Conservation (phyloP, 148 eudicot genomes). For the Nepenthes gracilis region DNA sequence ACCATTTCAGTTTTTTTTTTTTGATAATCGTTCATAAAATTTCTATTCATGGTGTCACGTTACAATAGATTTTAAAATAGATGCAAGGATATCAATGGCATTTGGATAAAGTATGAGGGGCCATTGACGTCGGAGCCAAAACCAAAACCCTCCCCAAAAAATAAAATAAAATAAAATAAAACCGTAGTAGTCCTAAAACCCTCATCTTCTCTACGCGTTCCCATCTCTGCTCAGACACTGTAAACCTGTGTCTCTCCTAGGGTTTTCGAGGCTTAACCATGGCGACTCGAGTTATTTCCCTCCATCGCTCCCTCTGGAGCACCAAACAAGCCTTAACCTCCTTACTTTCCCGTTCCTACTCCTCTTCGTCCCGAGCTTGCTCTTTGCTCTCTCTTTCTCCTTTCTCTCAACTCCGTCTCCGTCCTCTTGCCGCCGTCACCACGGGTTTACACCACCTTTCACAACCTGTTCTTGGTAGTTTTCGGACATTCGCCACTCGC, state of each 20-base stretch:
- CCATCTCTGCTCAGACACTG: neutral
- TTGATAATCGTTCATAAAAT: too few relatives aligned
- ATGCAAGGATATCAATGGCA: too few relatives aligned
- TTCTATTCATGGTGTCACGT: too few relatives aligned
- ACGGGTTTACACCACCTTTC: constrained; percentile 3
- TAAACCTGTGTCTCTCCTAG: constrained; percentile 2
- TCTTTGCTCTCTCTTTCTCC: constrained; percentile 6
- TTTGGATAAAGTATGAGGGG: too few relatives aligned
- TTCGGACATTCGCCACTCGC: constrained; percentile 12
- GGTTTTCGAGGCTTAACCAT: constrained; percentile 22
- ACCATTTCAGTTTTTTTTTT: too few relatives aligned
- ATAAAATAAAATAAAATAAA: too few relatives aligned
- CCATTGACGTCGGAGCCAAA: too few relatives aligned
- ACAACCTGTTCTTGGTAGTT: neutral
- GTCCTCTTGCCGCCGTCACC: constrained; percentile 23
- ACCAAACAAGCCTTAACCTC: constrained; percentile 12
- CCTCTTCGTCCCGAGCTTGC: constrained; percentile 5
- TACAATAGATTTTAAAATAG: too few relatives aligned
- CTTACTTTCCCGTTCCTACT: constrained; percentile 22
- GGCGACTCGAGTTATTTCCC: constrained; percentile 33
- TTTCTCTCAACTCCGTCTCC: constrained; percentile 25
- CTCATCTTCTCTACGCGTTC: neutral
- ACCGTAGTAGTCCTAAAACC: too few relatives aligned
- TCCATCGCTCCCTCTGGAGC: constrained; percentile 27
- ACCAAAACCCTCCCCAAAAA: too few relatives aligned